Evolutionary conservation across 2,329 filamentous ascomycete genomes (phyloP).

Genomic region (Nakataea oryzae): DNA sequence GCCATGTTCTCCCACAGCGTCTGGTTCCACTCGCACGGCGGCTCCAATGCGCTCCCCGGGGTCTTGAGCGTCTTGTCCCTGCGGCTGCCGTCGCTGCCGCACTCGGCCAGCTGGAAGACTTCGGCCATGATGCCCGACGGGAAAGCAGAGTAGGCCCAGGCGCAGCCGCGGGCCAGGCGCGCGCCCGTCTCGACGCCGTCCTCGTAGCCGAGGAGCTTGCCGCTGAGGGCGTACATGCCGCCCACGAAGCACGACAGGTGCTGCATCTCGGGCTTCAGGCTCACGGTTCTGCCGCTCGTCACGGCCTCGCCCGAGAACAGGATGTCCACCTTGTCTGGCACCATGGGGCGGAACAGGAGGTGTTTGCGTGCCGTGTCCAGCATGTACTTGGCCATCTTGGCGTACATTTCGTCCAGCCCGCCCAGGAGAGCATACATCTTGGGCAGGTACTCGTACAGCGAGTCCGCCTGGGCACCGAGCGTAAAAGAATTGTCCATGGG

Average conservation of each 20-base stretch:
- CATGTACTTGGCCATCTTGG: slow-evolving; percentile 31
- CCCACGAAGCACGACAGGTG: slow-evolving; percentile 36
- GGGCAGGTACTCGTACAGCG: slow-evolving; percentile 48
- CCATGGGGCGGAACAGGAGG: slow-evolving; percentile 61
- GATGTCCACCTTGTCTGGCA: slow-evolving; percentile 49
- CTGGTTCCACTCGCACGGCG: slow-evolving; percentile 32
- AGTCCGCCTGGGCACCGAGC: slow-evolving; percentile 43
- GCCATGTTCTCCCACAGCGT: slow-evolving; percentile 18
- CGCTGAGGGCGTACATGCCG: slow-evolving; percentile 34
- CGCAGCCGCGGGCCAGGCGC: slow-evolving; percentile 42
- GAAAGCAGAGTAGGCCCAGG: slow-evolving; percentile 45
- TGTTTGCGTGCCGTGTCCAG: slow-evolving; percentile 18
- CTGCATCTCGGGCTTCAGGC: slow-evolving; percentile 22
- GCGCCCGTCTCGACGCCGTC: slow-evolving; percentile 35
- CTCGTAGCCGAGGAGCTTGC: slow-evolving; percentile 31
- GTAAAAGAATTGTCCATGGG: slow-evolving; percentile 28
- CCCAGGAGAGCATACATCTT: slow-evolving; percentile 57
- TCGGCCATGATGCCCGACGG: slow-evolving; percentile 50
- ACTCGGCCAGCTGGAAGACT: slow-evolving; percentile 34
- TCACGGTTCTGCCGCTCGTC: slow-evolving; percentile 11
- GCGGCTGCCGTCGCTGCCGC: slow-evolving; percentile 15
- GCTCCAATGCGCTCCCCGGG: slow-evolving; percentile 9
- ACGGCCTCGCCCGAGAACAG: slow-evolving; percentile 42
- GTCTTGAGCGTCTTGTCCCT: background rate
- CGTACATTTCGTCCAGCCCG: slow-evolving; percentile 50